phyloP scores from a whole-genome alignment of 2,329 filamentous ascomycete species.

The Beauveria brongniartii region DNA sequence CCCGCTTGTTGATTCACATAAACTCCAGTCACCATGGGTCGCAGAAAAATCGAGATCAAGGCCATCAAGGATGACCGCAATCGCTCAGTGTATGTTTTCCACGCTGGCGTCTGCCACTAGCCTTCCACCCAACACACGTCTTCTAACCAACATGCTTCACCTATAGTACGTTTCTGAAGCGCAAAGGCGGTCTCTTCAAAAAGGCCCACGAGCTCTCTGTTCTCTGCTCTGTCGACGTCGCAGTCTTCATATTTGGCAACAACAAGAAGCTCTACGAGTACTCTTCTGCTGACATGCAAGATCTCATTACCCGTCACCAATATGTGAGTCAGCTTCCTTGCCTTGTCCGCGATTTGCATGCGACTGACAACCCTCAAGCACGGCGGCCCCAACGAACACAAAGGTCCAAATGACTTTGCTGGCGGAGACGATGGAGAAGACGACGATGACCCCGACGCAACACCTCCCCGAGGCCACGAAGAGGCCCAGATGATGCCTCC shows the following conservation, averaged over 20 bases:
- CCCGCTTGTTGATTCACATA: conserved; percentile 9
- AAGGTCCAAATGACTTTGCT: conserved; percentile 86
- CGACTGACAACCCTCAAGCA: conserved; percentile 49
- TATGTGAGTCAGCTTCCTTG: conserved; percentile 56
- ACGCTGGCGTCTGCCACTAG: neutral
- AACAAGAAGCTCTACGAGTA: conserved; percentile 99
- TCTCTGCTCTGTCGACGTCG: conserved; percentile 95
- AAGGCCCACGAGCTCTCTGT: conserved; percentile 98
- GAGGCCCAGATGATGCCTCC: conserved; percentile 58
- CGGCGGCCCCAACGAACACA: conserved; percentile 89
- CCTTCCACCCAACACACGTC: neutral
- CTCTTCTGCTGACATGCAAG: conserved; percentile 86
- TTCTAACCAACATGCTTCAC: conserved; percentile 11
- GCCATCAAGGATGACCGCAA: conserved; percentile 98
- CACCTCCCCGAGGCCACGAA: conserved; percentile 60
- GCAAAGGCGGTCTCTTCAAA: conserved; percentile 98
- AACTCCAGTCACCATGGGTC: conserved; percentile 58
- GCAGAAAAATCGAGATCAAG: conserved; percentile 99
- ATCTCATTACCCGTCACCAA: conserved; percentile 80
- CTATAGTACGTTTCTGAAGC: conserved; percentile 87
- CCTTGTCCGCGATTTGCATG: conserved; percentile 5
- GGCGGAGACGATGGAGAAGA: conserved; percentile 82
- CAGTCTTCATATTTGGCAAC: conserved; percentile 95
- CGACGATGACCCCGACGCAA: conserved; percentile 60
- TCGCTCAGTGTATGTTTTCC: conserved; percentile 79